Conservation (phyloP, 1,284 basidiomycete species). For the Microbotryum saponariae region DNA sequence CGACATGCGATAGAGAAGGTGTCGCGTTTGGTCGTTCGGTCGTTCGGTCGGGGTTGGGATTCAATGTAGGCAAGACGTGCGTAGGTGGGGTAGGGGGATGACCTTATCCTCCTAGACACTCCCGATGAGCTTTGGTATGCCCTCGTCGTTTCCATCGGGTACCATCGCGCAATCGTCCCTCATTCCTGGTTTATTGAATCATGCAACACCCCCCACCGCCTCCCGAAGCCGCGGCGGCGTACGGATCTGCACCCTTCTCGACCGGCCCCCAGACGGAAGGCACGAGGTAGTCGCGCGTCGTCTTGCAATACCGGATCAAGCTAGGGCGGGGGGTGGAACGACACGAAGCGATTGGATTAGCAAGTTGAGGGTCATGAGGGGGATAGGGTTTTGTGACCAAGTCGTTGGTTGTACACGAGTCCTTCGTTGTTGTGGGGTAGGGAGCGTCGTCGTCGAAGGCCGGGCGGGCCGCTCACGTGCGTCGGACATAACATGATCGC, state of each 20-base stretch:
- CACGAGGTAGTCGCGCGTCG: conserved; percentile 76
- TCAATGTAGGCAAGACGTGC: not conserved
- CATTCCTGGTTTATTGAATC: not conserved
- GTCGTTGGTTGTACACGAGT: too few relatives aligned
- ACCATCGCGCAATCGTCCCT: too few relatives aligned
- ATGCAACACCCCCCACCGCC: conserved; percentile 51
- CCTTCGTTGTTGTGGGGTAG: not conserved
- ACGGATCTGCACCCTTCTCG: conserved; percentile 78
- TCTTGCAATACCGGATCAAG: conserved; percentile 83
- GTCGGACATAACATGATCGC: too few relatives aligned
- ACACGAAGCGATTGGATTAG: not conserved
- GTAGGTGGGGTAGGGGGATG: not conserved
- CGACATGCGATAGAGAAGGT: too few relatives aligned
- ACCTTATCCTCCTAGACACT: not conserved
- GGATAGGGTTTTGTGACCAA: too few relatives aligned
- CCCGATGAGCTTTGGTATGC: not conserved
- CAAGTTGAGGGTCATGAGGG: too few relatives aligned
- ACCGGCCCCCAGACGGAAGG: conserved; percentile 91
- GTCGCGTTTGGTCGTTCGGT: too few relatives aligned
- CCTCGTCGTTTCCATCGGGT: too few relatives aligned
- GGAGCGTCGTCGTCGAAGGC: not conserved
- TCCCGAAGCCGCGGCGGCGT: conserved; percentile 52
- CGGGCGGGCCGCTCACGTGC: too few relatives aligned
- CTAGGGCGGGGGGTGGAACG: conserved; percentile 44
- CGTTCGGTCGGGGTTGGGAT: too few relatives aligned